These are phyloP conservation scores for Leptodermis oblonga DNA, from an alignment of 257 asterid species.

Conservation along the genomic window DNA sequence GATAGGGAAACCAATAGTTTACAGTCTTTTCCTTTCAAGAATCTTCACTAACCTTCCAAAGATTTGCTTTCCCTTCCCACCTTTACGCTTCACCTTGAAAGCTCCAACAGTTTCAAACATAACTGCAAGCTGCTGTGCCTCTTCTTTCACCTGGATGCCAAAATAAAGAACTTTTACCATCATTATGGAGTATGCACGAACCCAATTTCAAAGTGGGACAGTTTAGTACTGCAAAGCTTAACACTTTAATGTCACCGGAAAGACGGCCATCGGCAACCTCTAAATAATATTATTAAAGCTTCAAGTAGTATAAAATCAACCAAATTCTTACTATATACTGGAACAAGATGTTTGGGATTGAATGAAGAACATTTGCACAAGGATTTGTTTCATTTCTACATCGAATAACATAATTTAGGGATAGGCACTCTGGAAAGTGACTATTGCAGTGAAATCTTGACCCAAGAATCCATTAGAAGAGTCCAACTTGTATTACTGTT, in stretches of 20 bases:
- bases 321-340: not conserved
- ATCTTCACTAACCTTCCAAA: constrained; percentile 63
- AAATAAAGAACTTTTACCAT: not conserved
- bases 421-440: not conserved
- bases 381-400: not conserved
- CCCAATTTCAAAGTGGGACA: not conserved
- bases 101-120: constrained; percentile 94
- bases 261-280: not conserved
- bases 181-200: not conserved
- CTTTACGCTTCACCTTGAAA: constrained; percentile 97
- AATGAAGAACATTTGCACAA: not conserved
- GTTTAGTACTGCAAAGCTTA: not conserved
- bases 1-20: not conserved
- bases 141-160: constrained; percentile 75
- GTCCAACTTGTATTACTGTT: no score
- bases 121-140: constrained; percentile 85
- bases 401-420: not conserved
- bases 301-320: not conserved
- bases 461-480: not conserved
- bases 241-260: not conserved
- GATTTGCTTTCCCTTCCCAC: constrained; percentile 92
- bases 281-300: not conserved
- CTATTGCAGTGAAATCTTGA: not conserved
- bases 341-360: not conserved
- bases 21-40: not conserved